Evolutionary conservation across 345 rosid species (phyloP).

Genomic region (Populus pruinosa): DNA sequence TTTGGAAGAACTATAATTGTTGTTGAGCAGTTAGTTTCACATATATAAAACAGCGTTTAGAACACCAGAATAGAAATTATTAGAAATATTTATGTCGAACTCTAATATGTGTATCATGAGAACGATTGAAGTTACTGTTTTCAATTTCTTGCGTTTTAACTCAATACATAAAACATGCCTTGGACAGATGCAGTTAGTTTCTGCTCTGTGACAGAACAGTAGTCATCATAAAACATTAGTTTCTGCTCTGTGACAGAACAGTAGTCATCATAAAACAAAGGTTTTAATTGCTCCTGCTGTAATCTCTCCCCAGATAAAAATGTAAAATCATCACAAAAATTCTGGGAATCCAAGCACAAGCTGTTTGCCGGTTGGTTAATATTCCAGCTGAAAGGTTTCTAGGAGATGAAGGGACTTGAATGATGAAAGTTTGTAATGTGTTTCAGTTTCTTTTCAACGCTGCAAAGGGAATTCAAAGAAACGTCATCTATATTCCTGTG

Average conservation of each 20-base stretch:
- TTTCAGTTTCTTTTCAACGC: neutral
- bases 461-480: neutral
- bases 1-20: conserved; percentile 12
- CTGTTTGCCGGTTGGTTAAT: neutral
- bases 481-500: neutral
- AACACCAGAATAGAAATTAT: neutral
- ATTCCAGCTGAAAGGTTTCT: neutral
- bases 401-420: neutral
- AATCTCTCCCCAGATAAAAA: no score
- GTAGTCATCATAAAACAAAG: neutral
- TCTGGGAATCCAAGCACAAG: neutral
- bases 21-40: neutral
- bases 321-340: neutral
- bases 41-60: neutral
- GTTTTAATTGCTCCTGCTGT: neutral
- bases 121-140: neutral
- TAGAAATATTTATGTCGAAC: neutral
- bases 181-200: neutral
- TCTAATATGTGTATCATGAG: neutral
- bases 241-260: neutral
- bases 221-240: neutral
- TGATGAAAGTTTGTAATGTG: neutral
- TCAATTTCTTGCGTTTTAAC: neutral
- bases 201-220: neutral
- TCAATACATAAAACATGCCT: neutral